Conservation (phyloP, 2,329 filamentous ascomycete species). For the Whalleya microplaca region DNA sequence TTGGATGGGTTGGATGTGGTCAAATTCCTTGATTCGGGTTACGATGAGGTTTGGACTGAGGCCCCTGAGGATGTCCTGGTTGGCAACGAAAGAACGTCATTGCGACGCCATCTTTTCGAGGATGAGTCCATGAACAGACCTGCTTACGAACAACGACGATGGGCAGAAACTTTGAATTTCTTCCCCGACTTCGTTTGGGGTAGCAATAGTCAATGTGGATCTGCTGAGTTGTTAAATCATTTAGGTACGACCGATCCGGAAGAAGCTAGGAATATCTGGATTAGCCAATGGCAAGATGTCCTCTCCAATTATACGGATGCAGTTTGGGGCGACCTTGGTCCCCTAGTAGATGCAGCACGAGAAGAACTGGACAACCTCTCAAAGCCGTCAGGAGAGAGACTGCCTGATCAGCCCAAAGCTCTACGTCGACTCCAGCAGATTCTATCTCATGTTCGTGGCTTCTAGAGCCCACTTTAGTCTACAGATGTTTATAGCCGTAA, state of each 20-base stretch:
- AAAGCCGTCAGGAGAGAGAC: constrained; percentile 26
- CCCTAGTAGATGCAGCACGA: constrained; percentile 59
- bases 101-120: constrained; percentile 35
- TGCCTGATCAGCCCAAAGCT: constrained; percentile 37
- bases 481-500: background rate
- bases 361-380: constrained; percentile 55
- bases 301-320: constrained; percentile 64
- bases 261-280: constrained; percentile 51
- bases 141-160: constrained; percentile 29
- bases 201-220: constrained; percentile 9
- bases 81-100: constrained; percentile 20
- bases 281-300: constrained; percentile 59
- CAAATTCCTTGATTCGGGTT: constrained; percentile 29
- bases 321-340: constrained; percentile 68
- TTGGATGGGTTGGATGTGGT: constrained; percentile 35
- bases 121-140: background rate
- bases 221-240: constrained; percentile 33
- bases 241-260: constrained; percentile 45
- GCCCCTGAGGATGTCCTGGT: constrained; percentile 22
- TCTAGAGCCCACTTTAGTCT: constrained; percentile 3
- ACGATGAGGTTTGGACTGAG: constrained; percentile 25
- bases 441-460: constrained; percentile 43
- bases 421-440: constrained; percentile 45
- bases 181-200: constrained; percentile 47
- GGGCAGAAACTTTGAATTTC: constrained; percentile 56